Evolutionary conservation across 805 yeast species (phyloP).

Genomic region (Kodamaea sagamina): DNA sequence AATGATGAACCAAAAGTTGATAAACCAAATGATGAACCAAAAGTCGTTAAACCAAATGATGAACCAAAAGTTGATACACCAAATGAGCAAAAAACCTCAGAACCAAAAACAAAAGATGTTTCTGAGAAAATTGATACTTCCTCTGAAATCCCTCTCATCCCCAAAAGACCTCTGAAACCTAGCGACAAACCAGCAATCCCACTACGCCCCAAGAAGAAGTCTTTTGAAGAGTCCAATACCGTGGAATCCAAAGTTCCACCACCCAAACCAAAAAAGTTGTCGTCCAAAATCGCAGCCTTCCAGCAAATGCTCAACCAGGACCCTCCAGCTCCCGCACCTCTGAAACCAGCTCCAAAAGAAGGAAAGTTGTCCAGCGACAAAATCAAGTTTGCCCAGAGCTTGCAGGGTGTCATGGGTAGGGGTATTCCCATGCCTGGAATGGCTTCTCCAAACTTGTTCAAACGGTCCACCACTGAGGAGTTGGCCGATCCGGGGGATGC

Average conservation of each 20-base stretch:
- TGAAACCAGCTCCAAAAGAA: constrained; percentile 10
- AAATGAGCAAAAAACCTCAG: no score
- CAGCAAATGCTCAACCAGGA: constrained; percentile 65
- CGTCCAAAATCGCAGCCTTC: constrained; percentile 78
- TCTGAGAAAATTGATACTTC: no score
- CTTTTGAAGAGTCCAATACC: neutral
- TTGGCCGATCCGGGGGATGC: constrained; percentile 17
- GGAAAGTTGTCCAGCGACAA: constrained; percentile 36
- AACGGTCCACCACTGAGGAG: constrained; percentile 15
- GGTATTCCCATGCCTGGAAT: constrained; percentile 57
- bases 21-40: neutral
- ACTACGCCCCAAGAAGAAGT: constrained; percentile 16
- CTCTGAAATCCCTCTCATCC: constrained; percentile 2
- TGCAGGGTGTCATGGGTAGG: constrained; percentile 57
- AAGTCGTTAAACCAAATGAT: neutral
- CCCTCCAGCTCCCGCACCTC: constrained; percentile 12
- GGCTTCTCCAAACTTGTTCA: constrained; percentile 43
- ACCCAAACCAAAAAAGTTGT: constrained; percentile 74
- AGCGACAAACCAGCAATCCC: constrained; percentile 15
- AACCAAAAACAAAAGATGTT: no score
- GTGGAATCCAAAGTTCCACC: constrained; percentile 47
- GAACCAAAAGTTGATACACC: no score
- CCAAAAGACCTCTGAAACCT: constrained; percentile 7
- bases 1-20: neutral
- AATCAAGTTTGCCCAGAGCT: constrained; percentile 55